Evolutionary conservation across 345 rosid species (phyloP).

Genomic region (Eucalyptus urophylla): DNA sequence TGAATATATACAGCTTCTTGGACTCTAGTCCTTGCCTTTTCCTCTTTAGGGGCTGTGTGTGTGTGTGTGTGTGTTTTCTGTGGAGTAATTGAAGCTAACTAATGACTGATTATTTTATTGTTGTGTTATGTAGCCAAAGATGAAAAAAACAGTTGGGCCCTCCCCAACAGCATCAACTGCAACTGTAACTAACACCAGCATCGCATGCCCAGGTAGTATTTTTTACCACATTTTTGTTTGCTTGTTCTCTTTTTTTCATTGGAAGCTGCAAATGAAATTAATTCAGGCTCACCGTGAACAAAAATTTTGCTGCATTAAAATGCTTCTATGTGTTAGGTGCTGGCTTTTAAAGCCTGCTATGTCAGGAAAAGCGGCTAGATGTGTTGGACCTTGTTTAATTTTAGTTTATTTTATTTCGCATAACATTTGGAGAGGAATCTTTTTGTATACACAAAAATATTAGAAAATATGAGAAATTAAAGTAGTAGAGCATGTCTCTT

Average conservation of each 20-base stretch:
- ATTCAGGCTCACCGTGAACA: neutral
- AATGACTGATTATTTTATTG: neutral
- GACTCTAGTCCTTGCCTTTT: neutral
- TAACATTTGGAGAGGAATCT: neutral
- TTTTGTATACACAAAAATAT: neutral
- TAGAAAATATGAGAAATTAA: neutral
- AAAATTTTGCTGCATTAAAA: neutral
- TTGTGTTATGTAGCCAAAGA: conserved; percentile 39
- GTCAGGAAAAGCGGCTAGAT: neutral
- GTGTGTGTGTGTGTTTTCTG: neutral
- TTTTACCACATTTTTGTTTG: neutral
- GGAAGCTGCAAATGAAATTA: neutral
- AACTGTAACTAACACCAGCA: neutral
- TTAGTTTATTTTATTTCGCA: neutral
- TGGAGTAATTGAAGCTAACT: neutral
- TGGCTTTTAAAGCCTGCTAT: neutral
- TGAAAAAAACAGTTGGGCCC: conserved; percentile 57
- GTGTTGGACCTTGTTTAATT: neutral
- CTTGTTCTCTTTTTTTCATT: neutral
- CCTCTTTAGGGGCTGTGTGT: neutral
- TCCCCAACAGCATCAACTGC: conserved; percentile 12
- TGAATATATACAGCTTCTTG: neutral
- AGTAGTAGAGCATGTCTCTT: neutral
- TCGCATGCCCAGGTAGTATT: conserved; percentile 41
- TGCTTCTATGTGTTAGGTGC: neutral